A percentile compares a stretch with the other conserved stretches of the same genome.
phyloP scores from a whole-genome alignment of 129 eudicot genomes.

The Flaveria bidentis region DNA sequence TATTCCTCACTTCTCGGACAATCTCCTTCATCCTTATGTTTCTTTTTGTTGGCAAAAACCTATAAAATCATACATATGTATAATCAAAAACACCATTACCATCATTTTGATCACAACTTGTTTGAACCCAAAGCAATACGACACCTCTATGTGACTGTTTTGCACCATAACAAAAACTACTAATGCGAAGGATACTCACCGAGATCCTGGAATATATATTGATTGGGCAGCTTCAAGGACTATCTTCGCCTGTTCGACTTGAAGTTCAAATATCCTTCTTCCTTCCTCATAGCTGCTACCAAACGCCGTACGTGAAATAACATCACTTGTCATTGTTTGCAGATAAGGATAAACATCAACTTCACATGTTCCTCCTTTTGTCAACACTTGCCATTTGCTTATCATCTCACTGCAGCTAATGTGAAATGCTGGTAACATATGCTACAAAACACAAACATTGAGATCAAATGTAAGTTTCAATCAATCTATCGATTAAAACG shows the following conservation, averaged over 20 bases:
- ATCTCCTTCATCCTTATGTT: constrained; percentile 24
- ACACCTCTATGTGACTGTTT: too few relatives aligned
- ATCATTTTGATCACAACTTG: too few relatives aligned
- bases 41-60: constrained; percentile 31
- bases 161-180: too few relatives aligned
- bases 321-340: constrained; percentile 29
- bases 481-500: not conserved
- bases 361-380: constrained; percentile 20
- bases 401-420: constrained; percentile 27
- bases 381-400: constrained; percentile 16
- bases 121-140: too few relatives aligned
- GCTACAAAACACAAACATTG: constrained; percentile 20
- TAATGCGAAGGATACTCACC: not conserved
- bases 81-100: too few relatives aligned
- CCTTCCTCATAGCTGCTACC: constrained; percentile 36
- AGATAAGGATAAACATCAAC: constrained; percentile 32
- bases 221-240: constrained; percentile 2
- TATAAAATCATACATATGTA: not conserved
- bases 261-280: constrained; percentile 36
- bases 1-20: not conserved
- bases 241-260: constrained; percentile 25
- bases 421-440: constrained; percentile 29
- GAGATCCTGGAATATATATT: constrained; percentile 36
- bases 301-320: constrained; percentile 32
- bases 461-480: not conserved